Conservation (phyloP, 192 early-diverging fungal species). For the Chytriomyces sp. region DNA sequence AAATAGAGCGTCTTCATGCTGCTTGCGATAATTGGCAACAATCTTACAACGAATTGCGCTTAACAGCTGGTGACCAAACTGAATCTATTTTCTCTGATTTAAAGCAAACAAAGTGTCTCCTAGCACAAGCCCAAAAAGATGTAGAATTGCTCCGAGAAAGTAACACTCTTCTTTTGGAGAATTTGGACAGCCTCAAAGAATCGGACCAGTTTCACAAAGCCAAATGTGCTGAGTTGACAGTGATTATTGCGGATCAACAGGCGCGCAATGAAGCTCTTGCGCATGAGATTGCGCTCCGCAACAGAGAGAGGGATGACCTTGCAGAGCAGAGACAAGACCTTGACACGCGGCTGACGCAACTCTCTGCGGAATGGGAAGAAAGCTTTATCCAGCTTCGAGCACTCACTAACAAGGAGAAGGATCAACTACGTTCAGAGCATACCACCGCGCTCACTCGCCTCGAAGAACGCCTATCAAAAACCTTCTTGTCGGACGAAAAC, state of each 20-base stretch:
- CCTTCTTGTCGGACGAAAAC: neutral
- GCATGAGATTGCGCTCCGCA: neutral
- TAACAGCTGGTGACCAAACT: neutral
- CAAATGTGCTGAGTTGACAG: neutral
- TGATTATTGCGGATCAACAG: constrained; percentile 6
- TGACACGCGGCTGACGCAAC: neutral
- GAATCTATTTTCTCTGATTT: neutral
- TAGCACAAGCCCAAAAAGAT: neutral
- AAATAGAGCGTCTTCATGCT: constrained; percentile 8
- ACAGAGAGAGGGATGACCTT: neutral
- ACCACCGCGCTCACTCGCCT: neutral
- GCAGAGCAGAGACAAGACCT: neutral
- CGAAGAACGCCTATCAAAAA: neutral
- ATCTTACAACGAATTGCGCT: constrained; percentile 9
- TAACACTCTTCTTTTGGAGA: neutral
- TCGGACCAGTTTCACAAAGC: constrained; percentile 4
- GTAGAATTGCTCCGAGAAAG: neutral
- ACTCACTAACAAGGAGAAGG: constrained; percentile 1
- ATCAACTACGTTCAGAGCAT: neutral
- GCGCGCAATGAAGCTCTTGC: neutral
- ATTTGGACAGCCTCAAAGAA: constrained; percentile 3
- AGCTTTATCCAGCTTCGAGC: neutral
- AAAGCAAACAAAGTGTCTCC: neutral
- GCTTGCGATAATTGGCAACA: constrained; percentile 21
- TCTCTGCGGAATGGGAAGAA: constrained; percentile 15